Base-by-base conservation (phyloP, 768 basidiomycete genomes). In the Strobilomyces dryophilus region DNA sequence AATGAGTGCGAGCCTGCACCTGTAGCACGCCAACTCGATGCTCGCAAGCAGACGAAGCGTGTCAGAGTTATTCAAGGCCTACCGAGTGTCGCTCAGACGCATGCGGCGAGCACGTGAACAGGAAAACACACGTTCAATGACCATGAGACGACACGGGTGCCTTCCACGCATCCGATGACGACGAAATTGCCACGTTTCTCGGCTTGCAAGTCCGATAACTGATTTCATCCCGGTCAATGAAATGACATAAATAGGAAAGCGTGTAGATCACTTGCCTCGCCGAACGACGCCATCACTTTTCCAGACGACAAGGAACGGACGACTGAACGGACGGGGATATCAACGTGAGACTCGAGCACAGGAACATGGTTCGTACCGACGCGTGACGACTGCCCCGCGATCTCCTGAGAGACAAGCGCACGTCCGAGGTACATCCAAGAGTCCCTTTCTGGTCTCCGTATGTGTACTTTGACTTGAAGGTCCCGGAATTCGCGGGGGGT, bases 131-230 rank as follows among this genome's bases (percentile, higher is more conserved):
- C 89, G 63, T 92, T 91, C 54, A 92, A 66, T 29, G 90, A 92
- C 89, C 89, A 92, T 14, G 90, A 92, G 31, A 92, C 74, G 37
- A 92, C 89, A 39, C 79, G 81, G 37, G 76, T 66, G 20, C 82
- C 83, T 53, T 92, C 87, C 20, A 92, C 82, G 51, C 85, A 87
- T 40, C 87, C 85, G 49, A 92, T 80, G 26, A 92, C 88, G 20
- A 92, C 84, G 63, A 92, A 92, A 66, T 91, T 92, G 48, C 90
- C 90, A 57, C 90, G 80, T 70, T 88, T 89, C 71, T 92, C 90
- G 17, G 89, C 89, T 73, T 91, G 87, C 35, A 92, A 71, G 65
- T 91, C 84, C 52, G 81, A 81, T 21, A 74, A 64, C 85, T 88
- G 52, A 20, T 34, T 42, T 8, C 46, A 27, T 52, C 29, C 29